Base-by-base conservation (phyloP, 345 rosid species). In the Erysimum cheiranthoides region DNA sequence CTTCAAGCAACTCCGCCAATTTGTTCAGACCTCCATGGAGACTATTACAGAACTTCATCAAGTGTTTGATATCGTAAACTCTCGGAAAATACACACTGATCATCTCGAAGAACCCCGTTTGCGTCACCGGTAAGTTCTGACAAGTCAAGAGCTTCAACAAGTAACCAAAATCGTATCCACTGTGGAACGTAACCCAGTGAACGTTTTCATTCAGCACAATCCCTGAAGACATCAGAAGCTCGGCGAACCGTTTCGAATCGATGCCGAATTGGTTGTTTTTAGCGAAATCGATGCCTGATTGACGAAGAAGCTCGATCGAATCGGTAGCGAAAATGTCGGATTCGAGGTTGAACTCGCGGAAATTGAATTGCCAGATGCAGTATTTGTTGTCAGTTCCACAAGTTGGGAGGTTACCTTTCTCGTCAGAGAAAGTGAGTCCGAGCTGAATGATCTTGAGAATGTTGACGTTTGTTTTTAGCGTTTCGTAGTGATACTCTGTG, bases 1-100 rank as follows among this genome's bases (percentile, higher is more conserved):
- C 89, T 12, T 81, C 88, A 78, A 89, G 81, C 74, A 83, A 40
- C 85, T 84, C 90, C 0, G 97, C 97, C 27, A 91, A 82, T 73
- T 86, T 91, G 83, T 87, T 86, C 86, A 91, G 66, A 40, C 97
- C 97, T 17, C 94, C 97, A 42, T 89, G 94, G 52, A 89, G 90
- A 69, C 88, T 81, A 54, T 87, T 84, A 78, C 90, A 87, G 56
- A 80, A 89, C 85, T 81, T 89, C 88, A 85, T 86, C 86, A 89
- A 61, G 67, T 89, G 87, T 71, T 91, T 89, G 70, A 89, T 84
- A 17, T 91, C 94, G 12, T 87, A 89, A 62, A 89, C 80, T 3
- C 75, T 76, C 0, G 92, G 97, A 47, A 91, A 91, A 76, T 82
- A 89, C 61, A 78, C 59, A 36, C 66, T 76, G 73, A 89, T 81